Percentiles rank a stretch among this genome's conserved stretches.
phyloP scores from a whole-genome alignment of 306 rosid genomes.

The Vigna unguiculata region DNA sequence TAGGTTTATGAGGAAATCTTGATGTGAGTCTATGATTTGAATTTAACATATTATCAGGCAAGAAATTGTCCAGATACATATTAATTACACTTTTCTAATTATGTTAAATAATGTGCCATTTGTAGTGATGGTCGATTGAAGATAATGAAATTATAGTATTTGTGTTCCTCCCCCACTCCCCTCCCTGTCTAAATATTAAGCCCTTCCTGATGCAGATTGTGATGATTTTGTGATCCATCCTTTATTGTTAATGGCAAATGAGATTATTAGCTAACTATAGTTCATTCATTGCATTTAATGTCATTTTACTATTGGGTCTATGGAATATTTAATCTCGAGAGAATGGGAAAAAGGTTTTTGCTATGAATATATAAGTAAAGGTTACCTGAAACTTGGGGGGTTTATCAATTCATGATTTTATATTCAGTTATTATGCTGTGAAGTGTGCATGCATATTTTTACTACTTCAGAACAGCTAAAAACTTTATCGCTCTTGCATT shows the following conservation, averaged over 20 bases:
- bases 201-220: neutral
- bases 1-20: neutral
- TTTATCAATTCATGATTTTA: constrained; percentile 1
- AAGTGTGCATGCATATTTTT: constrained; percentile 28
- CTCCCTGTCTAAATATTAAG: neutral
- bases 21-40: neutral
- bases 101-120: neutral
- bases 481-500: constrained; percentile 33
- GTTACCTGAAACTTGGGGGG: constrained; percentile 15
- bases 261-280: constrained; percentile 26
- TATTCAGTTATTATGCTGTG: constrained; percentile 16
- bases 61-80: constrained; percentile 20
- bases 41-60: neutral
- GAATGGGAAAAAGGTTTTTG: neutral
- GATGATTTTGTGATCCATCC: constrained; percentile 28
- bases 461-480: constrained; percentile 19
- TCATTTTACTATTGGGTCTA: neutral
- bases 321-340: neutral
- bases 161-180: neutral
- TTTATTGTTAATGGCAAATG: neutral
- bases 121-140: neutral
- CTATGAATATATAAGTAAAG: constrained; percentile 10
- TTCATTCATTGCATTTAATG: constrained; percentile 1
- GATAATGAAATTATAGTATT: constrained; percentile 3
- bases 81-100: neutral